These are phyloP conservation scores for Elasticomyces elasticus DNA, from an alignment of 495 filamentous ascomycete species.

Conservation along the genomic window DNA sequence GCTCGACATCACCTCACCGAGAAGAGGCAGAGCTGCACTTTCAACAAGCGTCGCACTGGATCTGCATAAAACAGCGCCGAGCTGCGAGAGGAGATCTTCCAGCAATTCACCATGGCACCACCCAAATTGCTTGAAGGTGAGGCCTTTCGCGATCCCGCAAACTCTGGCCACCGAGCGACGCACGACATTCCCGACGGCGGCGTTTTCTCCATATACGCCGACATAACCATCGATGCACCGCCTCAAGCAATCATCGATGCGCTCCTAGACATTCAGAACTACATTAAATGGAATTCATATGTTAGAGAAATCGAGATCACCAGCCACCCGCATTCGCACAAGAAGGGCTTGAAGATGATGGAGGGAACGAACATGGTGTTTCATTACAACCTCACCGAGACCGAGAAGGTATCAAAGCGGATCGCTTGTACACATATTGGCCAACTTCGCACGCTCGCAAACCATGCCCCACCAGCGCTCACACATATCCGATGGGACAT, in stretches of 20 bases:
- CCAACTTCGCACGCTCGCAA: background rate
- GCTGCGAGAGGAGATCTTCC: too few species aligned
- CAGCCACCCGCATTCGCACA: constrained; percentile 6
- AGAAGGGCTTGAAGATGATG: constrained; percentile 6
- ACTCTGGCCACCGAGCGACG: constrained; percentile 9
- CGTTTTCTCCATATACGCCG: constrained; percentile 19
- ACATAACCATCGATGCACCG: constrained; percentile 14
- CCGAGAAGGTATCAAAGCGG: background rate
- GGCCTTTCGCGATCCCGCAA: constrained; percentile 15
- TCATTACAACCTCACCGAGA: background rate
- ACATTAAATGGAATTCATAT: constrained; percentile 22
- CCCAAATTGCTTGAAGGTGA: constrained; percentile 2
- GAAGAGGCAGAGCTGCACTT: background rate
- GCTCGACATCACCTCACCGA: too few species aligned
- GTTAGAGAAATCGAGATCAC: constrained; percentile 12
- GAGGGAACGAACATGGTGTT: constrained; percentile 20
- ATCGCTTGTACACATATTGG: constrained; percentile 8
- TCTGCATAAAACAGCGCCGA: background rate
- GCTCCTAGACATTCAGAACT: constrained; percentile 13
- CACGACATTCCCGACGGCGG: constrained; percentile 13
- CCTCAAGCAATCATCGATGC: constrained; percentile 12
- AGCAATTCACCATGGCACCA: background rate
- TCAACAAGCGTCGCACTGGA: background rate
- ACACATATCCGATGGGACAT: constrained; percentile 15
- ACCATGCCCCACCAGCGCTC: background rate